Evolutionary conservation across 768 basidiomycete genomes (phyloP).

Genomic region (Boletus bicolor): DNA sequence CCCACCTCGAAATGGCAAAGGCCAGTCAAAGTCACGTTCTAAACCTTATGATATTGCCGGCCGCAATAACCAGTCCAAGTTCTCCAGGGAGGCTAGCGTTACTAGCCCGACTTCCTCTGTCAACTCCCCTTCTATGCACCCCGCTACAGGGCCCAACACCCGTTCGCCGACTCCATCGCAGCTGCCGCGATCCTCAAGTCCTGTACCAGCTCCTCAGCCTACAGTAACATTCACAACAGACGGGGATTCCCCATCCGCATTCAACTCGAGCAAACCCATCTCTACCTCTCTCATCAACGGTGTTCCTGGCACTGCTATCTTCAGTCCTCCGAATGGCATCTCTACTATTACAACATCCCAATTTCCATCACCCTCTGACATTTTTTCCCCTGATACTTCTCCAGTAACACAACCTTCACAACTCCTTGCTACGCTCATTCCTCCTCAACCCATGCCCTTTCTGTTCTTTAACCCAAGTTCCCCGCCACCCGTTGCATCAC

Average conservation of each 20-base stretch:
- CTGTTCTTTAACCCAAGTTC: constrained; percentile 59
- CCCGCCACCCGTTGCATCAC: constrained; percentile 43
- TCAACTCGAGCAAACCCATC: constrained; percentile 10
- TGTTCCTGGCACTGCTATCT: constrained; percentile 8
- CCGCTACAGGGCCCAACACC: constrained; percentile 33
- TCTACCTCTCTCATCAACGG: constrained; percentile 7
- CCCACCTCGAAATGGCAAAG: constrained; percentile 42
- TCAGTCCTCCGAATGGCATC: constrained; percentile 15
- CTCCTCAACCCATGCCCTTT: constrained; percentile 49
- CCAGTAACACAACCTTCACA: constrained; percentile 19
- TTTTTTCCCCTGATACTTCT: constrained; percentile 17
- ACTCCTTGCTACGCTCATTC: constrained; percentile 18
- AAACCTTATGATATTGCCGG: constrained; percentile 63
- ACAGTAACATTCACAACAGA: constrained; percentile 1
- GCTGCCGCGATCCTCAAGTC: constrained; percentile 16
- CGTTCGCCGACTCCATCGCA: constrained; percentile 32
- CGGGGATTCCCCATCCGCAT: neutral
- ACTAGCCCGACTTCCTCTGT: constrained; percentile 49
- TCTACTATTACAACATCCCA: constrained; percentile 14
- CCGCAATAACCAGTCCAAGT: constrained; percentile 38
- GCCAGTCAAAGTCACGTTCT: constrained; percentile 52
- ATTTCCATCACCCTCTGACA: constrained; percentile 18
- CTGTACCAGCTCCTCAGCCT: constrained; percentile 10
- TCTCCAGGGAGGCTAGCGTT: constrained; percentile 55
- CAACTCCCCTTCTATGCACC: constrained; percentile 38